A percentile compares a stretch with the other conserved stretches of the same genome.
phyloP scores from a whole-genome alignment of 2,329 filamentous ascomycete genomes.

The Sclerotinia spermophila region DNA sequence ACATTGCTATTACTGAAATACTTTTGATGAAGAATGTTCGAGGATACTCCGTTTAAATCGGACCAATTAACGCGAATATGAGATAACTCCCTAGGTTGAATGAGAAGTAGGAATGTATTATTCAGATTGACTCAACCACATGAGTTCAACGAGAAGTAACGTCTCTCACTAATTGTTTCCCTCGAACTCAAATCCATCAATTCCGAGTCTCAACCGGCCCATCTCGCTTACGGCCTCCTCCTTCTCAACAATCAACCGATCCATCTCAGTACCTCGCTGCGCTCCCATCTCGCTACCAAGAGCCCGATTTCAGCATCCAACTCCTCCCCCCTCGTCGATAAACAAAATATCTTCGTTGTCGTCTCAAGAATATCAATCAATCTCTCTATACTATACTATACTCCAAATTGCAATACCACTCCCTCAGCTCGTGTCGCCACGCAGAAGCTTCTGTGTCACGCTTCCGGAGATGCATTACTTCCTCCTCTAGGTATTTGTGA shows the following conservation, averaged over 20 bases:
- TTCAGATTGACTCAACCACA: not conserved
- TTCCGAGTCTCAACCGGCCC: not conserved
- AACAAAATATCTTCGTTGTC: not conserved
- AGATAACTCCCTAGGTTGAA: not conserved
- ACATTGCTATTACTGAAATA: not conserved
- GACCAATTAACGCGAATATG: not conserved
- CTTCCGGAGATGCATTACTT: too few species aligned
- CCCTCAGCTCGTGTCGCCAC: too few species aligned
- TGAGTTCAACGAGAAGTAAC: not conserved
- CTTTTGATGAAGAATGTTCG: not conserved
- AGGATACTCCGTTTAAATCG: not conserved
- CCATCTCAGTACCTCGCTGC: not conserved
- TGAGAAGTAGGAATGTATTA: not conserved
- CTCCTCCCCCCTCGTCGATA: not conserved
- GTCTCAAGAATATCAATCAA: not conserved
- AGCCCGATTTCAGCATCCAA: not conserved
- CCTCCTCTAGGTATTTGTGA: too few species aligned
- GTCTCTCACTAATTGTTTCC: not conserved
- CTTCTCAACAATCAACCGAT: not conserved
- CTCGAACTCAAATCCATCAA: not conserved
- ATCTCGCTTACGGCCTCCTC: not conserved
- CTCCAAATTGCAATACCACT: too few species aligned
- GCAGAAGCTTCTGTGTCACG: too few species aligned
- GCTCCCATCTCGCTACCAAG: too few species aligned
- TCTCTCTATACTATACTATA: not conserved